Conservation (phyloP, 2,329 filamentous ascomycete genomes). For the Lasiodiplodia theobromae region DNA sequence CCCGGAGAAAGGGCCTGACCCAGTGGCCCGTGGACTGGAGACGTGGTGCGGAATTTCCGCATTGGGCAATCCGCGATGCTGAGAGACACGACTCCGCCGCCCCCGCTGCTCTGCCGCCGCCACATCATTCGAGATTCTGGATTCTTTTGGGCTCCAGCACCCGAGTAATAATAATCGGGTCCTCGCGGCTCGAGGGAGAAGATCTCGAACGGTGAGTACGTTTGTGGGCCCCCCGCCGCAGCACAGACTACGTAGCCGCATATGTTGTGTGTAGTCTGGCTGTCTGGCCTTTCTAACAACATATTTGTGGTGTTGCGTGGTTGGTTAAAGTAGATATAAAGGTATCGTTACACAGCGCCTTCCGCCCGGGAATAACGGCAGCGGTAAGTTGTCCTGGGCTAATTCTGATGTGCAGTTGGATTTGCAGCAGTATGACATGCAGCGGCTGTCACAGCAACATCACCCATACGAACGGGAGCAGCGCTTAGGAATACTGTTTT, state of each 20-base stretch:
- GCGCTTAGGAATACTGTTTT: conserved; percentile 19
- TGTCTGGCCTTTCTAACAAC: background rate
- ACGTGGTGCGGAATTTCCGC: background rate
- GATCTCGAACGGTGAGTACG: background rate
- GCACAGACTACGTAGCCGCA: background rate
- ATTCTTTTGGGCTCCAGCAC: background rate
- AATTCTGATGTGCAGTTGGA: background rate
- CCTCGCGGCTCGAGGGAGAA: background rate
- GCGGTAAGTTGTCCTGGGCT: background rate
- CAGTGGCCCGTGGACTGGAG: background rate
- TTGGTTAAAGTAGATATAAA: background rate
- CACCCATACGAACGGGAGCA: background rate
- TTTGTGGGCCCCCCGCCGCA: background rate
- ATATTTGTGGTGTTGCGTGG: background rate
- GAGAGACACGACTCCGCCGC: background rate
- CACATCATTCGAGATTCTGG: background rate
- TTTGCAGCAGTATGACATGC: conserved; percentile 15
- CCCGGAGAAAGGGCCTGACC: background rate
- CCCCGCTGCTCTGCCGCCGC: background rate
- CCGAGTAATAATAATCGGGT: background rate
- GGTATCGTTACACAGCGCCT: background rate
- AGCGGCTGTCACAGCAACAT: background rate
- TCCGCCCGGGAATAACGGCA: background rate
- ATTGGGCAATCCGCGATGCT: conserved; percentile 8
- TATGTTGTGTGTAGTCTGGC: background rate